Evolutionary conservation across 1,284 basidiomycete species (phyloP).

Genomic region (Ustilago hordei): DNA sequence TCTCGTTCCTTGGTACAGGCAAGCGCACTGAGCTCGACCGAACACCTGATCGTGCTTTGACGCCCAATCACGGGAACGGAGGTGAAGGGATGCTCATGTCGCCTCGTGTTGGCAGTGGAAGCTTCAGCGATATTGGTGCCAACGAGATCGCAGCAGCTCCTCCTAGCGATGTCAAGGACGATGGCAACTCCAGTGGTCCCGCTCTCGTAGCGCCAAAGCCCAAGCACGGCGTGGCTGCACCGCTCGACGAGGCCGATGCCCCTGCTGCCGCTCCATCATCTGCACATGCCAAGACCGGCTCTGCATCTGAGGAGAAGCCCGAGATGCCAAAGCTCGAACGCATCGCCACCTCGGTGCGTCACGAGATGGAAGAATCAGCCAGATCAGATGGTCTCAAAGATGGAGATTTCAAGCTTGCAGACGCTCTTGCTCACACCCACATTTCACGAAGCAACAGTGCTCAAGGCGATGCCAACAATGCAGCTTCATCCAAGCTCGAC

Average conservation of each 20-base stretch:
- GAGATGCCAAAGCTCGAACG: constrained; percentile 52
- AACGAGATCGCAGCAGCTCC: constrained; percentile 45
- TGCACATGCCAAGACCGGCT: background rate
- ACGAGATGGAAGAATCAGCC: constrained; percentile 60
- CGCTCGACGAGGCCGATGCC: constrained; percentile 31
- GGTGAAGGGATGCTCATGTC: constrained; percentile 33
- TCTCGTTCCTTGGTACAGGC: constrained; percentile 49
- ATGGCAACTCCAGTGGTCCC: constrained; percentile 4
- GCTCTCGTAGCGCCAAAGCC: constrained; percentile 37
- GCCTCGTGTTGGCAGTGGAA: constrained; percentile 35
- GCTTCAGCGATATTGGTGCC: constrained; percentile 30
- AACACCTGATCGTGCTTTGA: constrained; percentile 46
- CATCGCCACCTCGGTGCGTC: constrained; percentile 51
- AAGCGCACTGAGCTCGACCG: constrained; percentile 34
- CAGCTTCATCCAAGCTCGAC: constrained; percentile 45
- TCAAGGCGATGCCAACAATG: constrained; percentile 8
- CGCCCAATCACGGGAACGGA: constrained; percentile 42
- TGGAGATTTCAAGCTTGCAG: constrained; percentile 64
- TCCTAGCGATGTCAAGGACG: constrained; percentile 31
- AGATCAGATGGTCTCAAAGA: constrained; percentile 60
- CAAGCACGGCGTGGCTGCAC: constrained; percentile 36
- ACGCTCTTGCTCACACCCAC: constrained; percentile 52
- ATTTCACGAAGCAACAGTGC: constrained; percentile 20
- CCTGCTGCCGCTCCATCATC: constrained; percentile 17
- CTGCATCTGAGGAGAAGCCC: constrained; percentile 20